Percentiles rank a stretch among this genome's conserved stretches.
Conservation (phyloP, 1,284 basidiomycete species). For the Lignosus rhinocerotis region DNA sequence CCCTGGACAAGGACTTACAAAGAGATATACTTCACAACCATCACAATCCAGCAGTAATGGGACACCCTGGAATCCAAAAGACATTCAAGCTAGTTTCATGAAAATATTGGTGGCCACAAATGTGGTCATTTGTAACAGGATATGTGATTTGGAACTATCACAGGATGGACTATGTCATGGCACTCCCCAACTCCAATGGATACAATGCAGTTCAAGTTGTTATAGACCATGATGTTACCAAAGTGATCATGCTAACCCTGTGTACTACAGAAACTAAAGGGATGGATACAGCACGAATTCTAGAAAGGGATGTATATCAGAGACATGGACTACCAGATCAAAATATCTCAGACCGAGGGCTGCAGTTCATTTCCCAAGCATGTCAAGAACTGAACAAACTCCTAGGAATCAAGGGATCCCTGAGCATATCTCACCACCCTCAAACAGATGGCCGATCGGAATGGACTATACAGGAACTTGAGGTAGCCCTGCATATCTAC, state of each 20-base stretch:
- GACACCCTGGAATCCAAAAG: constrained; percentile 6
- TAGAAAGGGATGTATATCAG: not conserved
- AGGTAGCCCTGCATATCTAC: no score
- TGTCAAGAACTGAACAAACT: no score
- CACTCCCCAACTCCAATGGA: constrained; percentile 35
- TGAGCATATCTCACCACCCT: no score
- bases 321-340: not conserved
- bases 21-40: not conserved
- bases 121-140: constrained; percentile 28
- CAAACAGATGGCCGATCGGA: no score
- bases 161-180: constrained; percentile 39
- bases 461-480: no score
- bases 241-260: constrained; percentile 36
- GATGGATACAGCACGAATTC: not conserved
- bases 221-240: constrained; percentile 30
- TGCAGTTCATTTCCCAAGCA: no score
- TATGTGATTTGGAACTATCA: constrained; percentile 37
- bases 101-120: constrained; percentile 37
- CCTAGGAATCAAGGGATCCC: no score
- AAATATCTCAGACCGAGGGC: constrained; percentile 39
- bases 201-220: constrained; percentile 39
- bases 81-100: not conserved
- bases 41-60: constrained; percentile 1
- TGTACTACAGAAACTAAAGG: constrained; percentile 22
- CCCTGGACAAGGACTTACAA: not conserved